Base-by-base conservation (phyloP, 768 basidiomycete species). In the Ramaria sp. region DNA sequence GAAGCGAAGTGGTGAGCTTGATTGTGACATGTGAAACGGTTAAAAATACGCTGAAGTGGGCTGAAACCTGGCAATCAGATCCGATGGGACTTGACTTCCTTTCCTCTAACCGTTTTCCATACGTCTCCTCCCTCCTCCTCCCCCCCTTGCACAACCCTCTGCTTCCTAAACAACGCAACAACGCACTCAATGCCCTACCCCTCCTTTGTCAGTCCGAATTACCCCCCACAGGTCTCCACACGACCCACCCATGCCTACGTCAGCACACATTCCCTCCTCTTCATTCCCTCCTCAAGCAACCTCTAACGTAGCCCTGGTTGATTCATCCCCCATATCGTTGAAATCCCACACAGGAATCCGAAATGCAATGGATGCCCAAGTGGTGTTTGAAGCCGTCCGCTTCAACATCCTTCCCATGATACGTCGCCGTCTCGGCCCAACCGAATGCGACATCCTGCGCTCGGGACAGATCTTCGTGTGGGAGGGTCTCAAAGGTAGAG, bases 391-490 rank as follows among this genome's bases (percentile, higher is more conserved):
- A 65, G 86, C 87, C 7, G 86, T 88, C 49, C 76, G 86, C 27
- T 74, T 78, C 47, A 79, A 79, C 58, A 70, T 83, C 38, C 70
- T 88, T 28, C 86, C 87, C 5, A 70, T 89, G 50, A 79, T 88
- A 57, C 82, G 76, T 56, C 78, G 84, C 18, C 78, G 86, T 8
- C 71, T 89, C n/a, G 76, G 81, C 12, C 71, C 80, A 3, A 78
- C 69, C 56, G 86, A 89, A 63, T 72, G 86, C 43, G 85, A 85
- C 32, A 78, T 82, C 39, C 71, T 89, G 4, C 64, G 64, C 37
- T 84, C 85, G 49, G 87, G 87, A 1, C 83, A 88, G 57, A 77
- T 89, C 39, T 89, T 87, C 61, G 87, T 89, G 37, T 89, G 87
- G 87, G 86, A 89, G 61, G 87, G 85, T 84, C 59, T 73, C 76